Evolutionary conservation across 2,329 filamentous ascomycete genomes (phyloP).

Genomic region (Whalleya microplaca): DNA sequence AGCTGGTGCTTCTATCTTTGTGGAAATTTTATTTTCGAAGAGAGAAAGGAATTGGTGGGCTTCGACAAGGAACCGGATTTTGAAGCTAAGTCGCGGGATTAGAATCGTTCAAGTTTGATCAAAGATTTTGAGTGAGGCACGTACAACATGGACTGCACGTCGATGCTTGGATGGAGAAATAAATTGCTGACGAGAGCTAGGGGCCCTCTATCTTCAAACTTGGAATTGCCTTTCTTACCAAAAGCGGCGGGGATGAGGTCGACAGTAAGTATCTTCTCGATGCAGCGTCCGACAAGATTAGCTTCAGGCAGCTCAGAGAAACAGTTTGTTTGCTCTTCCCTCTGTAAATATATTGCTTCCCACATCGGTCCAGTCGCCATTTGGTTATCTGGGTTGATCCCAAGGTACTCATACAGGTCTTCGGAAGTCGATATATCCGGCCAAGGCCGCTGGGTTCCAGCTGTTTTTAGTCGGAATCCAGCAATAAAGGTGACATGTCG

Average conservation of each 20-base stretch:
- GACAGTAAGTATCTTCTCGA: slow-evolving; percentile 18
- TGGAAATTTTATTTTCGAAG: not conserved
- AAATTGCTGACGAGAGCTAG: slow-evolving; percentile 12
- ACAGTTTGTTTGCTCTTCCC: slow-evolving; percentile 7
- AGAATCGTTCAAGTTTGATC: not conserved
- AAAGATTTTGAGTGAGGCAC: not conserved
- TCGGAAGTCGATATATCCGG: slow-evolving; percentile 10
- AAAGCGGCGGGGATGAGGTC: slow-evolving; percentile 12
- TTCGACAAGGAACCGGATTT: slow-evolving; percentile 14
- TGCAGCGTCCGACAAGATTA: slow-evolving; percentile 12
- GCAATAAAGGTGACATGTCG: slow-evolving; percentile 1
- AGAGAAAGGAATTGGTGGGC: slow-evolving; percentile 4
- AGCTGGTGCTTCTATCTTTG: not conserved
- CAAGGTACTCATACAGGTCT: slow-evolving; percentile 7
- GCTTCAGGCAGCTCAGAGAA: slow-evolving; percentile 11
- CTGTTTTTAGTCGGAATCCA: not conserved
- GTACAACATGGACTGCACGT: slow-evolving; percentile 15
- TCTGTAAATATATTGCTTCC: slow-evolving; percentile 9
- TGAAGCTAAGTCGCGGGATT: slow-evolving; percentile 5
- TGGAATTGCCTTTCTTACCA: not conserved
- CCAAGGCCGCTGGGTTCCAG: not conserved
- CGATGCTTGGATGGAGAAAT: slow-evolving; percentile 9
- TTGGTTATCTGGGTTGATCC: slow-evolving; percentile 1
- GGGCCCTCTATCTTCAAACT: not conserved
- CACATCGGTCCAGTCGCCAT: slow-evolving; percentile 14